Evolutionary conservation across 129 eudicot species (phyloP), one percentile per base, ranked within the genome.

Genomic region (Lonicera japonica): DNA sequence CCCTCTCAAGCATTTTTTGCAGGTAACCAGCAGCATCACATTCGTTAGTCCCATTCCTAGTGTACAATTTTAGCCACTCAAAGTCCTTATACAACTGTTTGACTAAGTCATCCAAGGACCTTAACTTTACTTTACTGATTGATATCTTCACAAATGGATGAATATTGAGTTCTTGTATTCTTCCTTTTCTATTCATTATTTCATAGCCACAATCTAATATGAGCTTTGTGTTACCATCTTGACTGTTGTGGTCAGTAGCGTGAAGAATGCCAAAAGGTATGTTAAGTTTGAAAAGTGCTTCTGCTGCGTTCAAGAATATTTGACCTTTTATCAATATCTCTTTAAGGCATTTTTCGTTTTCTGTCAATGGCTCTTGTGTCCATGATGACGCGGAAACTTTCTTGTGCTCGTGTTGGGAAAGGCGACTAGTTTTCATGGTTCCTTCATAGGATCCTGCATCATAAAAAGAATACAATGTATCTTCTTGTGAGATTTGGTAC

Each of bases 271-370:
- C 76, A 47, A 76, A 51, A 0, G 96, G 91, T 55, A 92, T 80
- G 67, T 90, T 82, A 72, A 87, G 96, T 67, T 79, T 85, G 82
- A 84, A 88, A 66, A 87, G 91, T 54, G 98, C 91, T 71, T 87
- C 91, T 21, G 96, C 83, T n/a, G 91, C 80, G 77, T 86, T 82
- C 36, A 87, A 73, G 75, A 92, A 88, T 21, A 78, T 70, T 29
- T 83, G 88, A 41, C 82, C 80, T 76, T 79, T 82, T n/a, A 88
- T 82, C 65, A 85, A 47, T 41, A 62, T 78, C 77, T 92, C 86
- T 61, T 92, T 92, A 48, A 92, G 79, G 61, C 73, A 72, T 66
- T 84, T 83, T 60, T 92, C 95, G 15, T 79, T 55, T 66, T 81
- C 91, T 53, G 95, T 82, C 39, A 92, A 73, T 34, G 29, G 79